phyloP scores from a whole-genome alignment of 441 rosid species.

The Gossypium gossypioides region DNA sequence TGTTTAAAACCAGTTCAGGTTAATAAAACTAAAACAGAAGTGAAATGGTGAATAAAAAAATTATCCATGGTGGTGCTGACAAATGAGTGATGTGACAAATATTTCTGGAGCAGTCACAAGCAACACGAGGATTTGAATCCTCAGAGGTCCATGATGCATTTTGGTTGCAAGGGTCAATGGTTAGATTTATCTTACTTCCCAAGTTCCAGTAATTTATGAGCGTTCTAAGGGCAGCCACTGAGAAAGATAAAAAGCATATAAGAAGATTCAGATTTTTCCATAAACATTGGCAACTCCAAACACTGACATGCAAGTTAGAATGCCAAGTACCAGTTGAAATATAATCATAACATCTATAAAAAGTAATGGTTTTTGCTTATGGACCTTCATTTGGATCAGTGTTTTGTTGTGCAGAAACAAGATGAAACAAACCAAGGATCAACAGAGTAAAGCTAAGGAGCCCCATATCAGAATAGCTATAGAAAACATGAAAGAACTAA shows the following conservation, averaged over 20 bases:
- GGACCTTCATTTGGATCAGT: conserved; percentile 45
- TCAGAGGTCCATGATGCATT: conserved; percentile 31
- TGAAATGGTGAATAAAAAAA: neutral
- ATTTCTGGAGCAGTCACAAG: conserved; percentile 34
- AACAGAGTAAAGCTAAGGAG: conserved; percentile 19
- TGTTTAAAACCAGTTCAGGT: neutral
- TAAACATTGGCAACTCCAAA: no score
- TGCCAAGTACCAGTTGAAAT: neutral
- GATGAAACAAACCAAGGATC: conserved; percentile 22
- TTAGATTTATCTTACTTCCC: conserved; percentile 30
- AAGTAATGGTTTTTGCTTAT: neutral
- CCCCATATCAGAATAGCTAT: conserved; percentile 23
- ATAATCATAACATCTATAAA: neutral
- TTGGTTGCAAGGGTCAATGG: conserved; percentile 34
- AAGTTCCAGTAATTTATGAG: conserved; percentile 39
- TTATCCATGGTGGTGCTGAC: conserved; percentile 21
- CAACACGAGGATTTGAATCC: conserved; percentile 35
- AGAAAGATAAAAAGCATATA: neutral
- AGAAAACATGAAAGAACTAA: neutral
- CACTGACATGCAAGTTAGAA: neutral
- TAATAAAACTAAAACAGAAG: neutral
- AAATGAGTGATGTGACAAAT: conserved; percentile 38
- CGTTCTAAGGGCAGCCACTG: conserved; percentile 41
- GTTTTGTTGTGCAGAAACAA: conserved; percentile 30
- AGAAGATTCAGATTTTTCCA: neutral